Base-by-base conservation (phyloP, 768 basidiomycete species). In the Hortiboletus campestris region DNA sequence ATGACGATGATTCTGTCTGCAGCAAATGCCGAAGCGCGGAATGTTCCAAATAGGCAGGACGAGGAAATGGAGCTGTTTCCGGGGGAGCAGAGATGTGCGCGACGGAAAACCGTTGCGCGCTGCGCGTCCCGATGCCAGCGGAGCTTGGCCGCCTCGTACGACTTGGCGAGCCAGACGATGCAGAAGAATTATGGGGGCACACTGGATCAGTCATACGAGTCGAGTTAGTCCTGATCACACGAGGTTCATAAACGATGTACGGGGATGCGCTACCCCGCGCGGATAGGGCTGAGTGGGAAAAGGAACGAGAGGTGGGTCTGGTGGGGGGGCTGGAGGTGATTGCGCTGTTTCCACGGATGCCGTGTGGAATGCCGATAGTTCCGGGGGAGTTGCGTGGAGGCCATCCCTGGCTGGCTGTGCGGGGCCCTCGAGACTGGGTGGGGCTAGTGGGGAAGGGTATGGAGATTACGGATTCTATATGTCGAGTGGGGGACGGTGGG, bases 11-110 rank as follows among this genome's bases (percentile, higher is more conserved):
- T 44, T 80, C 80, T 0, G 86, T 84, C 53, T 84, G 84, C 10
- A 92, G 74, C 49, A 88, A 70, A 62, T 91, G 76, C 51, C 87
- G 84, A 53, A 93, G 73, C 1, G 88, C 81, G 2, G 89, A 89
- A 68, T 89, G 79, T 41, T 89, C 87, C 51, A 93, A 79, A 69
- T 93, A 93, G 1, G 83, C 72, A 1, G 91, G 91, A 19, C 84
- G 82, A 45, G 82, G 74, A 69, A 86, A 92, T 35, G 74, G 66
- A 28, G 60, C 70, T 44, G 65, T 66, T 55, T 69, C 70, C 53
- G 56, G 64, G 65, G 57, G 69, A 58, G 56, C 47, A 56, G 64
- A 67, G 59, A 67, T 60, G 57, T 74, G 74, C 8, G 60, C 46
- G 25, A 68, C 63, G 42, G 70, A 62, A 12, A 72, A 53, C 38